A percentile compares a stretch with the other conserved stretches of the same genome.
These are phyloP conservation scores for Termitomyces sp. DNA, from an alignment of 768 basidiomycete species.

Conservation along the genomic window DNA sequence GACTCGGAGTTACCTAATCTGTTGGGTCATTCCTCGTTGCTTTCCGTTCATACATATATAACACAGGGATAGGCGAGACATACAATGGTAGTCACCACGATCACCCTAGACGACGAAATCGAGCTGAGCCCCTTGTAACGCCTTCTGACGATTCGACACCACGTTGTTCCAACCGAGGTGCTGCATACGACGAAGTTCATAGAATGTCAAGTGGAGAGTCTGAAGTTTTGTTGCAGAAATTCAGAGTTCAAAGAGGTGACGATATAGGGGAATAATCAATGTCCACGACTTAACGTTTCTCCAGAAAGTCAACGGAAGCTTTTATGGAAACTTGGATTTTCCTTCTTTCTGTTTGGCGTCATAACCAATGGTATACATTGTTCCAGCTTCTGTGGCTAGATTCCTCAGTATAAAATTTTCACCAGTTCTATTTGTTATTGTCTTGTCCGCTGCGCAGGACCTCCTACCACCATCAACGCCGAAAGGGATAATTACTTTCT, in stretches of 20 bases:
- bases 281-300: neutral
- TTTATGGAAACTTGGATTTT: constrained; percentile 40
- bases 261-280: neutral
- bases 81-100: neutral
- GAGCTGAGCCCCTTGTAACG: neutral
- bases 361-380: constrained; percentile 79
- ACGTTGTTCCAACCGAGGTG: neutral
- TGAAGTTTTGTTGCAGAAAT: neutral
- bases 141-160: too few relatives aligned
- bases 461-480: constrained; percentile 89
- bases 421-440: constrained; percentile 90
- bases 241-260: neutral
- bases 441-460: constrained; percentile 93
- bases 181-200: neutral
- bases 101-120: too few relatives aligned
- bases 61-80: neutral
- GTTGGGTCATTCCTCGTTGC: neutral
- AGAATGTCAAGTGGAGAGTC: neutral
- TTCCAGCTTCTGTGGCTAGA: neutral
- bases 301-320: constrained; percentile 15
- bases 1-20: neutral
- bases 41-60: neutral
- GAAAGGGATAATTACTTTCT: constrained; percentile 92
- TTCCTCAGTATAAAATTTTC: neutral
- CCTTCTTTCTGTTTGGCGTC: constrained; percentile 90